A percentile compares a stretch with the other conserved stretches of the same genome.
These are phyloP conservation scores for Penicillium sp. DNA, from an alignment of 2,329 filamentous ascomycete genomes.

Conservation along the genomic window DNA sequence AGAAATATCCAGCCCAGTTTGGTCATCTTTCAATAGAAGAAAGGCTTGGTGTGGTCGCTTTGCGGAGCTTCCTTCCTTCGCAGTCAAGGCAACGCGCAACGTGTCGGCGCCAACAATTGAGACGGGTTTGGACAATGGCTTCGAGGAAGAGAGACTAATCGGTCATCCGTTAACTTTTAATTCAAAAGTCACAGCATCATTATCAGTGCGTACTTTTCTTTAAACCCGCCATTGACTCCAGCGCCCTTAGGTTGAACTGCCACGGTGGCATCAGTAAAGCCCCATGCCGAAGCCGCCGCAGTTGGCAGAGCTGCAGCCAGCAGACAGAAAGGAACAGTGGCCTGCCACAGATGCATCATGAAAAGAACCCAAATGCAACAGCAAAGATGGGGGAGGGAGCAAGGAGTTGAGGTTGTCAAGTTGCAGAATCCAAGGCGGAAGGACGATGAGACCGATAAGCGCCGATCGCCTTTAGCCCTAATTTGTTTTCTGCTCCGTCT, in stretches of 20 bases:
- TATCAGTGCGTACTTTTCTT: slow-evolving; percentile 60
- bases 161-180: slow-evolving; percentile 7
- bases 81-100: slow-evolving; percentile 75
- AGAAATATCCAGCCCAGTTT: slow-evolving; percentile 74
- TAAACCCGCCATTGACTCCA: slow-evolving; percentile 48
- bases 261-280: slow-evolving; percentile 59
- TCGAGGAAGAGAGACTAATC: slow-evolving; percentile 53
- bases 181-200: no score
- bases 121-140: slow-evolving; percentile 58
- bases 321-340: slow-evolving; percentile 34
- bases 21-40: slow-evolving; percentile 68
- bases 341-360: slow-evolving; percentile 37
- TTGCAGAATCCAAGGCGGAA: slow-evolving; percentile 24
- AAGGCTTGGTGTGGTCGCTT: slow-evolving; percentile 94
- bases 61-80: slow-evolving; percentile 68
- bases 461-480: slow-evolving; percentile 34
- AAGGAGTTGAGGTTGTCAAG: slow-evolving; percentile 11
- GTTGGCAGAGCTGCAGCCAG: slow-evolving; percentile 33
- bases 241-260: slow-evolving; percentile 55
- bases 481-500: slow-evolving; percentile 29
- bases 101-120: slow-evolving; percentile 62
- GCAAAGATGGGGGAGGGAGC: slow-evolving; percentile 3
- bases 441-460: slow-evolving; percentile 21
- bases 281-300: slow-evolving; percentile 51
- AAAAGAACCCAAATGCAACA: slow-evolving; percentile 8